phyloP scores from a whole-genome alignment of 345 rosid genomes.

The Citrus maxima region DNA sequence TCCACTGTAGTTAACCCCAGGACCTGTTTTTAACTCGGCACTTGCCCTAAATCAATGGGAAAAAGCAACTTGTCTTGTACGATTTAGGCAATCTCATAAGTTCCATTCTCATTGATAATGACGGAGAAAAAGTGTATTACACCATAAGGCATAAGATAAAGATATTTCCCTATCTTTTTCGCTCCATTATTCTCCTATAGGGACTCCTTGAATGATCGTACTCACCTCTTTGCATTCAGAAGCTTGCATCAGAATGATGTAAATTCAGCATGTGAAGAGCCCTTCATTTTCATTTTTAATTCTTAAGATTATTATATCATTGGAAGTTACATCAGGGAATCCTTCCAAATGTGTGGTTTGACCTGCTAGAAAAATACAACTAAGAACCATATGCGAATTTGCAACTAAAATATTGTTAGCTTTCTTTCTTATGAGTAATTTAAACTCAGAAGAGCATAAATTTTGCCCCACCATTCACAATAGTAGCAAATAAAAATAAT shows the following conservation, averaged over 20 bases:
- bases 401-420: not conserved
- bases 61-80: not conserved
- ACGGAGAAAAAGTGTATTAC: not conserved
- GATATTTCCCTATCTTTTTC: not conserved
- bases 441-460: slow-evolving; percentile 3
- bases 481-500: slow-evolving; percentile 4
- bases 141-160: not conserved
- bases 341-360: slow-evolving; percentile 11
- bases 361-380: slow-evolving; percentile 5
- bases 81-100: not conserved
- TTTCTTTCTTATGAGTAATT: not conserved
- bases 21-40: not conserved
- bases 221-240: not conserved
- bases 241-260: not conserved
- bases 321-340: slow-evolving; percentile 12
- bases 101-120: not conserved
- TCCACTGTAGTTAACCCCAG: not conserved
- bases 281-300: not conserved
- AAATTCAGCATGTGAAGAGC: not conserved
- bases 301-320: not conserved
- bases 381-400: not conserved
- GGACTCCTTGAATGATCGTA: not conserved
- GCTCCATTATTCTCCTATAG: not conserved
- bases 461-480: slow-evolving; percentile 13
- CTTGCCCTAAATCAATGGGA: not conserved